Evolutionary conservation across 495 filamentous ascomycete species (phyloP).

Genomic region (Aeminium ludgeri): DNA sequence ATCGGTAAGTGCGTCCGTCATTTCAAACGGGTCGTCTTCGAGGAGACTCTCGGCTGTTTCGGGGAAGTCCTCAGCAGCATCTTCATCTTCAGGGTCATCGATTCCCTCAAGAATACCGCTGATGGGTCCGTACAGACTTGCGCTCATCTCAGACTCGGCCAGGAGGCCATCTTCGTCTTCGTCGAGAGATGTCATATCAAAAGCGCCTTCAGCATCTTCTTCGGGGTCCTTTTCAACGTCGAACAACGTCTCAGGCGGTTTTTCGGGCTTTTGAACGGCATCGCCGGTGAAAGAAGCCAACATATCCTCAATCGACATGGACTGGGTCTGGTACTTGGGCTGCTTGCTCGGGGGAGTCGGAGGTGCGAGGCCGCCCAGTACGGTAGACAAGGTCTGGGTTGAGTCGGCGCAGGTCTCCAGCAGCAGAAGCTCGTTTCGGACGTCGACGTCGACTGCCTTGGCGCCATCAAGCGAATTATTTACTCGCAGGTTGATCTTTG

Average conservation of each 20-base stretch:
- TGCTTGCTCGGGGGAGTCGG: slow-evolving; percentile 65
- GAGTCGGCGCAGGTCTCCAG: slow-evolving; percentile 95
- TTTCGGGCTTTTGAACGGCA: slow-evolving; percentile 14
- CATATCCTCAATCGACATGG: slow-evolving; percentile 72
- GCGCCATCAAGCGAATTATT: slow-evolving; percentile 33
- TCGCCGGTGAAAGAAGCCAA: slow-evolving; percentile 70
- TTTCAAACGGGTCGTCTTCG: slow-evolving; percentile 65
- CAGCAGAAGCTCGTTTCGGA: slow-evolving; percentile 71
- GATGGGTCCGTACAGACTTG: slow-evolving; percentile 15
- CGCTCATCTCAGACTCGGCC: slow-evolving; percentile 10
- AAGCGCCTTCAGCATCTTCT: slow-evolving; percentile 2
- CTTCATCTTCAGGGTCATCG: slow-evolving; percentile 16
- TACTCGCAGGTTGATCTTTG: slow-evolving; percentile 45
- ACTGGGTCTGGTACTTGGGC: slow-evolving; percentile 71
- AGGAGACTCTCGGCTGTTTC: slow-evolving; percentile 44
- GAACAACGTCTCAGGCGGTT: slow-evolving; percentile 9
- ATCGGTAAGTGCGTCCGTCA: slow-evolving; percentile 11
- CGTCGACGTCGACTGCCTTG: slow-evolving; percentile 58
- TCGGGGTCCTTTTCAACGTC: slow-evolving; percentile 10
- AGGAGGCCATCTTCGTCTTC: slow-evolving; percentile 12
- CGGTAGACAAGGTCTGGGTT: slow-evolving; percentile 73
- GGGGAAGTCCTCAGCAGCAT: slow-evolving; percentile 24
- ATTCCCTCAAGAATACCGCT: slow-evolving; percentile 6
- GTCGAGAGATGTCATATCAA: slow-evolving; percentile 1
- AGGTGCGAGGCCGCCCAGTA: slow-evolving; percentile 66